phyloP scores from a whole-genome alignment of 1,139 yeast genomes.

The Geotrichum carabidarum region DNA sequence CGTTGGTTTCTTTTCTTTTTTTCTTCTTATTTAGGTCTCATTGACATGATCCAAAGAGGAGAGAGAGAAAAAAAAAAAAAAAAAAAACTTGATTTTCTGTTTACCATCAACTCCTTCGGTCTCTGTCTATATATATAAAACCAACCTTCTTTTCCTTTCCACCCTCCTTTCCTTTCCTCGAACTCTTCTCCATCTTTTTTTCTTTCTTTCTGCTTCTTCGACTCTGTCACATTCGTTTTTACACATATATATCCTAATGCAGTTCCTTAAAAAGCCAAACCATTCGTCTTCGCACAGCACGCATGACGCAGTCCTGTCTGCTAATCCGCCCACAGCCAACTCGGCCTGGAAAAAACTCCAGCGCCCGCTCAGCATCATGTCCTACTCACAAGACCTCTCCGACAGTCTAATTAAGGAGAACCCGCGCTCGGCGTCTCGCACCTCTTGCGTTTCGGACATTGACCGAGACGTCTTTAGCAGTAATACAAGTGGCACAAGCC shows the following conservation, averaged over 20 bases:
- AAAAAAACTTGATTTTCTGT: too few relatives aligned
- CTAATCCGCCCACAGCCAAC: conserved; percentile 4
- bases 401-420: background rate
- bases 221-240: background rate
- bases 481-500: background rate
- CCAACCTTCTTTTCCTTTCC: too few relatives aligned
- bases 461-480: too few relatives aligned
- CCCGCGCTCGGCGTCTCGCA: background rate
- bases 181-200: too few relatives aligned
- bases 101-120: too few relatives aligned
- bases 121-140: too few relatives aligned
- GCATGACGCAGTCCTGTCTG: background rate
- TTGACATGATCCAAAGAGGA: too few relatives aligned
- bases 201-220: background rate
- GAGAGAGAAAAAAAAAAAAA: too few relatives aligned
- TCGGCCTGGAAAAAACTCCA: conserved; percentile 12
- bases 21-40: too few relatives aligned
- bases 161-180: background rate
- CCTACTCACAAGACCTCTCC: conserved; percentile 9
- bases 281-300: background rate
- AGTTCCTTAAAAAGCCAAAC: background rate
- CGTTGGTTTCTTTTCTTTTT: too few relatives aligned
- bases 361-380: conserved; percentile 11
- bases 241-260: background rate
- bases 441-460: background rate